Evolutionary conservation across 1,284 basidiomycete species (phyloP).

Genomic region (Malassezia psittaci): DNA sequence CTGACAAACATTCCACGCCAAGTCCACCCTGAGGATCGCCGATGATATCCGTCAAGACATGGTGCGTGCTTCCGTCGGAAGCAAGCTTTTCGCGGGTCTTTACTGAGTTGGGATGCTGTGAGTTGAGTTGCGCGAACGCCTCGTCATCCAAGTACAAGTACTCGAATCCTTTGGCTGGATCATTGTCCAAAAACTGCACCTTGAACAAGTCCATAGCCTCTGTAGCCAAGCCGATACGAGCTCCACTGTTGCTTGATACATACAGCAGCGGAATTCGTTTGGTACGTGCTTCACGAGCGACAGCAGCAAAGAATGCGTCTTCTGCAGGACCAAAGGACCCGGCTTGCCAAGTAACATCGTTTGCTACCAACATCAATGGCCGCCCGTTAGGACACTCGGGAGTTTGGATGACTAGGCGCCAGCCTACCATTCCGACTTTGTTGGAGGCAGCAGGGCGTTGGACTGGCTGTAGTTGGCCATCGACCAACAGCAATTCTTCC

Average conservation of each 20-base stretch:
- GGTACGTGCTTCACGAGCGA: conserved; percentile 81
- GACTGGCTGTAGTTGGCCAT: conserved; percentile 80
- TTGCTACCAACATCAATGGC: conserved; percentile 78
- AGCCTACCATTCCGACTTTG: conserved; percentile 92
- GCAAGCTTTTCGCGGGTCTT: conserved; percentile 65
- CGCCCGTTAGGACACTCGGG: conserved; percentile 89
- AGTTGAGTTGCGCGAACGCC: conserved; percentile 53
- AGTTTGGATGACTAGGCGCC: conserved; percentile 85
- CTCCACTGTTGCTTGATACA: conserved; percentile 95
- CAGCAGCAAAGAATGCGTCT: conserved; percentile 92
- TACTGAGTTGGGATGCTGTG: conserved; percentile 56
- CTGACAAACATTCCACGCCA: conserved; percentile 92
- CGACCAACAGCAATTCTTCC: conserved; percentile 81
- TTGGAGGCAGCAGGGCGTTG: conserved; percentile 86
- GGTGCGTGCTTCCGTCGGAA: conserved; percentile 71
- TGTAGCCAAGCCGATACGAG: conserved; percentile 89
- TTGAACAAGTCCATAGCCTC: conserved; percentile 82
- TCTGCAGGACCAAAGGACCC: conserved; percentile 94
- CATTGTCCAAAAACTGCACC: conserved; percentile 74
- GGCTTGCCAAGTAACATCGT: conserved; percentile 98
- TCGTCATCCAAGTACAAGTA: conserved; percentile 72
- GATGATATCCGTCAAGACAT: conserved; percentile 93
- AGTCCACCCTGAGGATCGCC: conserved; percentile 81
- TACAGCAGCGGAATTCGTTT: conserved; percentile 86
- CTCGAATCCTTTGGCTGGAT: conserved; percentile 86